phyloP scores from a whole-genome alignment of 441 rosid genomes.

The Hypseocharis bilobata region DNA sequence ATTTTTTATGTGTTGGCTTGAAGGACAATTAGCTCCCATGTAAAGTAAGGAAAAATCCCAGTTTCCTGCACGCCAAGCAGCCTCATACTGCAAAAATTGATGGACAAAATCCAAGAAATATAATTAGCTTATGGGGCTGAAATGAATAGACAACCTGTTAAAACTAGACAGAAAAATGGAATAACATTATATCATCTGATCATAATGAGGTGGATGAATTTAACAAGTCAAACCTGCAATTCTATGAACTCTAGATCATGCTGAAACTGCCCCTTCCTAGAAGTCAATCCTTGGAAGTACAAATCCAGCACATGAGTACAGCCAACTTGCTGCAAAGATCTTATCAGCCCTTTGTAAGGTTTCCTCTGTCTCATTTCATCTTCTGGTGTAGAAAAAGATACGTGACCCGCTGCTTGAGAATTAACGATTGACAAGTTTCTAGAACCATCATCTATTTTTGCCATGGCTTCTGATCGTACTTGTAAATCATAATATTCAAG shows the following conservation, averaged over 20 bases:
- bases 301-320: slow-evolving; percentile 80
- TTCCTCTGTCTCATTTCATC: slow-evolving; percentile 44
- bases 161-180: neutral
- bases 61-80: slow-evolving; percentile 96
- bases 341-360: slow-evolving; percentile 81
- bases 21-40: slow-evolving; percentile 37
- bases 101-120: slow-evolving; percentile 13
- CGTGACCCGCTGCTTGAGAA: slow-evolving; percentile 27
- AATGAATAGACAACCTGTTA: neutral
- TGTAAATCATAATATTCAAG: slow-evolving; percentile 89
- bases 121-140: neutral
- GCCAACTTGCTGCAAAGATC: slow-evolving; percentile 89
- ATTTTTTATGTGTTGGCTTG: slow-evolving; percentile 38
- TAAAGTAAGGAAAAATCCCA: slow-evolving; percentile 83
- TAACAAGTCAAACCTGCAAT: slow-evolving; percentile 58
- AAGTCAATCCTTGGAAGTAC: slow-evolving; percentile 80
- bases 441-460: slow-evolving; percentile 32
- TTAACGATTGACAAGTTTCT: slow-evolving; percentile 28
- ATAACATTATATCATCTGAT: neutral
- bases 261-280: slow-evolving; percentile 58
- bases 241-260: slow-evolving; percentile 70
- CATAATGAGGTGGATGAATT: neutral
- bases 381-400: slow-evolving; percentile 31
- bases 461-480: slow-evolving; percentile 58
- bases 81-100: slow-evolving; percentile 62